Evolutionary conservation across 345 rosid species (phyloP).

Genomic region (Citrus sp.): DNA sequence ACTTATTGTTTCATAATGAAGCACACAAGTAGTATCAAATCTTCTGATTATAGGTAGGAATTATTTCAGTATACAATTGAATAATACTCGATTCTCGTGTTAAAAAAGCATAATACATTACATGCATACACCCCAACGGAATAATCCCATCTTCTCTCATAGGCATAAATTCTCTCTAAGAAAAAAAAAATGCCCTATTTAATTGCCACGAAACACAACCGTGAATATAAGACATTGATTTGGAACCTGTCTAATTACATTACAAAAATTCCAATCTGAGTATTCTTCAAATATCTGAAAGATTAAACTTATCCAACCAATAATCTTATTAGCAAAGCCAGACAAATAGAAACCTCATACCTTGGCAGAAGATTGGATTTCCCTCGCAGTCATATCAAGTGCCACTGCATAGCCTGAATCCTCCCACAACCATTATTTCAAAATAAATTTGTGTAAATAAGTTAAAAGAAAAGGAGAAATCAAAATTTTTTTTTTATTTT

Average conservation of each 20-base stretch:
- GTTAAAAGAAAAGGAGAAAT: neutral
- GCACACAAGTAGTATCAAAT: neutral
- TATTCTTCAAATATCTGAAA: neutral
- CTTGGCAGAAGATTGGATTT: constrained; percentile 83
- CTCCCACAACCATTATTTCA: constrained; percentile 1
- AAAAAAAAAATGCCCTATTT: neutral
- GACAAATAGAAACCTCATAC: constrained; percentile 25
- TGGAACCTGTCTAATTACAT: neutral
- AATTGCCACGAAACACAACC: neutral
- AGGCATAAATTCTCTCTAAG: neutral
- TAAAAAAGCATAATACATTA: neutral
- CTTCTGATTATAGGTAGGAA: neutral
- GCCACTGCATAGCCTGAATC: constrained; percentile 82
- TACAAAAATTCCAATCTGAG: neutral
- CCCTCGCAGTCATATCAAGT: constrained; percentile 92
- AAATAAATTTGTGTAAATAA: neutral
- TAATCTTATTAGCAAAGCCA: neutral
- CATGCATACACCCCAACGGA: neutral
- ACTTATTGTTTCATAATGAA: neutral
- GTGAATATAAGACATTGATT: neutral
- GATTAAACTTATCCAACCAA: neutral
- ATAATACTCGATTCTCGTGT: neutral
- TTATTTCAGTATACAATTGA: neutral
- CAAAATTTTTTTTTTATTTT: no score
- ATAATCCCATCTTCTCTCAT: neutral